phyloP scores from a whole-genome alignment of 768 basidiomycete species.

The Russula vinacea region DNA sequence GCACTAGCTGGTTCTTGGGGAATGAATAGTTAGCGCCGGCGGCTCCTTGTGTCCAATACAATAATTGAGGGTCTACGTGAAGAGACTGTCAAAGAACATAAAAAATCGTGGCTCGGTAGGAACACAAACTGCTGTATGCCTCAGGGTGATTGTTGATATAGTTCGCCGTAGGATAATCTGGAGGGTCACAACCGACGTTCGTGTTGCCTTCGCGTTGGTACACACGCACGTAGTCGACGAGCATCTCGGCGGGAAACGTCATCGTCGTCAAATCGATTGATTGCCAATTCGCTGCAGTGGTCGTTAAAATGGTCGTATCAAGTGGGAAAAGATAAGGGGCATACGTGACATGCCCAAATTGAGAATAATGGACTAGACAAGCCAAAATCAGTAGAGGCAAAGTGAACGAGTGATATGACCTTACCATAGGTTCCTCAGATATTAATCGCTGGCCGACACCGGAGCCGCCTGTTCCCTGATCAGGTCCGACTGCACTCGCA shows the following conservation, averaged over 20 bases:
- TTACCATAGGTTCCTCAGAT: slow-evolving; percentile 51
- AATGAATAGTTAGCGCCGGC: slow-evolving; percentile 36
- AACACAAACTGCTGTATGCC: slow-evolving; percentile 56
- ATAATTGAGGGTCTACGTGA: slow-evolving; percentile 36
- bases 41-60: slow-evolving; percentile 33
- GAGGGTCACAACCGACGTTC: slow-evolving; percentile 68
- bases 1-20: slow-evolving; percentile 35
- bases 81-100: slow-evolving; percentile 5
- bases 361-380: slow-evolving; percentile 46
- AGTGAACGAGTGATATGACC: slow-evolving; percentile 7
- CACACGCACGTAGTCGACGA: slow-evolving; percentile 77
- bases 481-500: slow-evolving; percentile 53
- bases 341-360: slow-evolving; percentile 61
- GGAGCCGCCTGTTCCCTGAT: slow-evolving; percentile 41
- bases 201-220: slow-evolving; percentile 60
- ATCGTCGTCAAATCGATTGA: slow-evolving; percentile 52
- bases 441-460: slow-evolving; percentile 60
- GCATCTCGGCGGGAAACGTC: slow-evolving; percentile 66
- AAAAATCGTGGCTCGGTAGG: slow-evolving; percentile 9
- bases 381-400: slow-evolving; percentile 2
- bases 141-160: slow-evolving; percentile 55
- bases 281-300: slow-evolving; percentile 61
- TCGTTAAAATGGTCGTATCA: not conserved
- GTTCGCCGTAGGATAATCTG: slow-evolving; percentile 58
- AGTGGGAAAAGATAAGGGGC: slow-evolving; percentile 24